A percentile compares a stretch with the other conserved stretches of the same genome.
These are phyloP conservation scores for Secale cereale DNA, from an alignment of 176 grass and related monocot genomes.

Conservation along the genomic window DNA sequence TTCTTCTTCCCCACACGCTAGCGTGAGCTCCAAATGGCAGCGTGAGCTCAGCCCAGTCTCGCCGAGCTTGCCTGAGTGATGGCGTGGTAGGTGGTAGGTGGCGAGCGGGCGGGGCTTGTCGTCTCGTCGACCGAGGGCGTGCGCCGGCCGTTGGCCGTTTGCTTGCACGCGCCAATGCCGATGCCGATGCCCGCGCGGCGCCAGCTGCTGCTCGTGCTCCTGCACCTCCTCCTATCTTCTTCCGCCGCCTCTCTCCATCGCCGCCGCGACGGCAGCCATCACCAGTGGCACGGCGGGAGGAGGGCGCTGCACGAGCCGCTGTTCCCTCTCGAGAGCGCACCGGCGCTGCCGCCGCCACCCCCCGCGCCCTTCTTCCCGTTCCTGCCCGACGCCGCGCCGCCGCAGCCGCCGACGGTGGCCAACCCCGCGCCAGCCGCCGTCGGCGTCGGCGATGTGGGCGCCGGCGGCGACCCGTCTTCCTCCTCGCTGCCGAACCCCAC, in stretches of 20 bases:
- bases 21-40: not conserved
- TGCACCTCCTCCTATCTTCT: conserved; percentile 26
- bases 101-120: not conserved
- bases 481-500: conserved; percentile 38
- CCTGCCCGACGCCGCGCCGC: conserved; percentile 36
- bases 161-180: not conserved
- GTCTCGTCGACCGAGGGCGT: not conserved
- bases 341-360: conserved; percentile 26
- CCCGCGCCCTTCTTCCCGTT: conserved; percentile 45
- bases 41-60: not conserved
- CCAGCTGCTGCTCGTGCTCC: conserved; percentile 26
- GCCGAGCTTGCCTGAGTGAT: not conserved
- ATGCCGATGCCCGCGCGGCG: conserved; percentile 27
- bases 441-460: not conserved
- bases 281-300: conserved; percentile 1
- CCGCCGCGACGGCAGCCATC: not conserved
- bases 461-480: not conserved
- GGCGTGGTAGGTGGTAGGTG: not conserved
- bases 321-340: conserved; percentile 45
- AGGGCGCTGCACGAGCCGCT: conserved; percentile 55
- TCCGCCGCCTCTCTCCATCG: not conserved
- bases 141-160: not conserved
- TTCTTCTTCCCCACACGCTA: not conserved
- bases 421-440: not conserved
- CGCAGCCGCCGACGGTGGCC: not conserved